Base-by-base conservation (phyloP, 177 flowering plant species). In the Vitis hybrid region DNA sequence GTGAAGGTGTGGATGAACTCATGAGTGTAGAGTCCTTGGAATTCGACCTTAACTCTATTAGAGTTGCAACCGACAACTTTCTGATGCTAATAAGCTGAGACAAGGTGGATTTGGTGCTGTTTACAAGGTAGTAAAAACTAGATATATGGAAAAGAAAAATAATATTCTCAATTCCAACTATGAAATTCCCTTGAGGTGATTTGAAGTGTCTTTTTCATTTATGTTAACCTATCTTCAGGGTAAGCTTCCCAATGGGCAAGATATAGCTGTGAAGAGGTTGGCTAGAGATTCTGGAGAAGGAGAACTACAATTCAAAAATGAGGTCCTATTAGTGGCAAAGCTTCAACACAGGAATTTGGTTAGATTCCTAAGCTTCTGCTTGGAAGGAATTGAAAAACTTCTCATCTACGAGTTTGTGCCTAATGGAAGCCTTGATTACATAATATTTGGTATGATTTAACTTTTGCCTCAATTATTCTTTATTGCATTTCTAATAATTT, bases 271-370 rank as follows among this genome's bases (percentile, higher is more conserved):
- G 17, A 87, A 87, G 73, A 80, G 88, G 69, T 78, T 87, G 8
- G 81, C 83, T 1, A 55, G 1, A 21, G 70, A 17, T 67, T 84
- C 84, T 1, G 77, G 77, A n/a, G 84, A 82, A 65, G 82, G 85
- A 10, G 73, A 24, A 73, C 11, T 18, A 49, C 0, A 84, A 73
- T 82, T 85, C 32, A 84, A 73, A 64, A 84, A 78, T 63, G 87
- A 85, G 59, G 83, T 80, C 11, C 20, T 58, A 7, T 55, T 84
- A 55, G 73, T 85, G n/a, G 86, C 86, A 10, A 76, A 64, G 70
- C 81, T 84, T 58, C 88, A 84, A 58, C 88, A 85, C 60, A 68
- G 83, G 60, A 85, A 85, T 71, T 75, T 85, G 32, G 88, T 80
- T 20, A 73, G 78, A 65, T 82, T 85, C 6, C 64, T 73, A 0